Evolutionary conservation across 495 filamentous ascomycete species (phyloP).

Genomic region (Astrothelium subdiscretum): DNA sequence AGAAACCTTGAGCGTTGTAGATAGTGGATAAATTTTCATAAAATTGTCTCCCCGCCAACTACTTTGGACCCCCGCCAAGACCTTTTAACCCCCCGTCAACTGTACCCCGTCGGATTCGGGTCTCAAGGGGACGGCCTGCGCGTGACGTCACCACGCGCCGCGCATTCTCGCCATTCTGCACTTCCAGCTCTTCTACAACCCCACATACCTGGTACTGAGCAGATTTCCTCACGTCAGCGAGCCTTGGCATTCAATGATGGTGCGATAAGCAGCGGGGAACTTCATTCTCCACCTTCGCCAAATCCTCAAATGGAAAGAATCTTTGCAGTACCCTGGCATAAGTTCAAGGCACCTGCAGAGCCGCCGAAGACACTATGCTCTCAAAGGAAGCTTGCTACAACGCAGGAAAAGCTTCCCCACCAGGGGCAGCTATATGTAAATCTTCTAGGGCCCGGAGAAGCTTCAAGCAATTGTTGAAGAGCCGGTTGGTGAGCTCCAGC

Average conservation of each 20-base stretch:
- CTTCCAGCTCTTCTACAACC: background rate
- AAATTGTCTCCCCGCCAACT: no score
- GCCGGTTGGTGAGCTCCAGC: background rate
- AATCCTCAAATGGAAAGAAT: background rate
- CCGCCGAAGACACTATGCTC: background rate
- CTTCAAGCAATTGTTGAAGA: background rate
- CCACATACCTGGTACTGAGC: background rate
- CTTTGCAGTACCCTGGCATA: background rate
- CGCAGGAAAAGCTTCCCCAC: background rate
- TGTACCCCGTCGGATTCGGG: no score
- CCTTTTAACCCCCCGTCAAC: no score
- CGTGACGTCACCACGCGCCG: constrained; percentile 1
- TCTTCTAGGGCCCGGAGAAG: background rate
- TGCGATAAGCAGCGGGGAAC: background rate
- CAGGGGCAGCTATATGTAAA: background rate
- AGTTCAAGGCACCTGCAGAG: background rate
- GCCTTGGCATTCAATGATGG: background rate
- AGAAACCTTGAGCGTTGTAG: no score
- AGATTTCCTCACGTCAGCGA: background rate
- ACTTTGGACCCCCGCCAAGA: no score
- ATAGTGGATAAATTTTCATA: no score
- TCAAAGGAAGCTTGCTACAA: constrained; percentile 1
- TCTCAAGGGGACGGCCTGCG: background rate
- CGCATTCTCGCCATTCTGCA: background rate
- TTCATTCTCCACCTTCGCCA: background rate